Percentiles rank a stretch among this genome's conserved stretches.
phyloP scores from a whole-genome alignment of 108 stramenopile species.

The Nannochloropsis granulata region DNA sequence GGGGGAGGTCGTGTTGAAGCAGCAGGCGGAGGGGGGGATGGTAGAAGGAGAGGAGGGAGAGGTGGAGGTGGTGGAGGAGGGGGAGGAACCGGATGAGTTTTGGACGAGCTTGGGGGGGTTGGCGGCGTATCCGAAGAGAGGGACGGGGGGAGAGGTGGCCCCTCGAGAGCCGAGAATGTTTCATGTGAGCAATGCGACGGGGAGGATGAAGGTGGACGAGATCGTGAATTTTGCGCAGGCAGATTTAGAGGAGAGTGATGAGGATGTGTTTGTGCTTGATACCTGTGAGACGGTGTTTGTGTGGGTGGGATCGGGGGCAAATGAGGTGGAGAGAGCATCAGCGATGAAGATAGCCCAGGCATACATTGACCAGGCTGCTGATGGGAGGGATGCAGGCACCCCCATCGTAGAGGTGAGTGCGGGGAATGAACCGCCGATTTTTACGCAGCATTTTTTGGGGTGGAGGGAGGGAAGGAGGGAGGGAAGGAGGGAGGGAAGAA shows the following conservation, averaged over 20 bases:
- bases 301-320: constrained; percentile 39
- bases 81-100: constrained; percentile 41
- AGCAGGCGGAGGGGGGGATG: constrained; percentile 3
- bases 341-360: constrained; percentile 32
- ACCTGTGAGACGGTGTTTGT: constrained; percentile 36
- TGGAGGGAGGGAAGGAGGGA: constrained; percentile 32
- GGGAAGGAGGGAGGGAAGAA: constrained; percentile 33
- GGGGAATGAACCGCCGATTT: constrained; percentile 40
- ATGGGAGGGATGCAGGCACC: constrained; percentile 36
- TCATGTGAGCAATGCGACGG: constrained; percentile 35
- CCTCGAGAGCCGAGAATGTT: constrained; percentile 38
- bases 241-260: constrained; percentile 36
- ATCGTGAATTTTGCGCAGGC: constrained; percentile 39
- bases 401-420: constrained; percentile 28
- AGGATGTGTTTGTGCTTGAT: constrained; percentile 44
- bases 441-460: constrained; percentile 41
- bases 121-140: constrained; percentile 36
- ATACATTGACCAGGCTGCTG: constrained; percentile 31
- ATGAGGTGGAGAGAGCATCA: constrained; percentile 29
- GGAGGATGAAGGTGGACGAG: constrained; percentile 30
- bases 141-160: not conserved
- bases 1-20: constrained; percentile 21
- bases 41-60: not conserved
- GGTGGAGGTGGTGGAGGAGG: constrained; percentile 30
- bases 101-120: constrained; percentile 41